phyloP scores from a whole-genome alignment of 306 rosid genomes.

The Cucurbita ficifolia region DNA sequence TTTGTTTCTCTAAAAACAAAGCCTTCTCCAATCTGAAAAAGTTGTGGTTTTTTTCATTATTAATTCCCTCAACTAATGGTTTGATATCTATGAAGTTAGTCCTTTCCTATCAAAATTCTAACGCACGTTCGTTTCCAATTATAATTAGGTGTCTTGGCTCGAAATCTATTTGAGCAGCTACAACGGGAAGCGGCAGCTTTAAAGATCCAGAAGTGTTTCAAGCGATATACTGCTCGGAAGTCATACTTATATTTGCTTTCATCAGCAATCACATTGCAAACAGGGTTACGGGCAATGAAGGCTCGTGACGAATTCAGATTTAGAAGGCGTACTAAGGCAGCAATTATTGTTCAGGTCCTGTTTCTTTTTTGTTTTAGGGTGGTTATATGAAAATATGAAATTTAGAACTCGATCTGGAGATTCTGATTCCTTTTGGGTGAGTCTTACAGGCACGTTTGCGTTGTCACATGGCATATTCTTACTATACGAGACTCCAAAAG shows the following conservation, averaged over 20 bases:
- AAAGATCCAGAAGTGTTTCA: slow-evolving; percentile 72
- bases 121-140: slow-evolving; percentile 13
- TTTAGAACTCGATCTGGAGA: background rate
- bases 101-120: background rate
- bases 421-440: background rate
- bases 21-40: background rate
- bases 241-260: slow-evolving; percentile 36
- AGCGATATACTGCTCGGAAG: slow-evolving; percentile 40
- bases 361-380: background rate
- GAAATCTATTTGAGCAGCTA: slow-evolving; percentile 65
- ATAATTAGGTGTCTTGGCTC: slow-evolving; percentile 59
- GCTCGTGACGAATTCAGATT: slow-evolving; percentile 96
- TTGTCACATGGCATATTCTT: slow-evolving; percentile 50
- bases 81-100: background rate
- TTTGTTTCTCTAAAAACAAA: background rate
- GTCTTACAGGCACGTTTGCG: slow-evolving; percentile 65
- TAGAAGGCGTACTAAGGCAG: slow-evolving; percentile 91
- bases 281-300: slow-evolving; percentile 94
- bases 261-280: slow-evolving; percentile 71
- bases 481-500: slow-evolving; percentile 69
- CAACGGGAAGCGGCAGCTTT: slow-evolving; percentile 86
- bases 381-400: background rate
- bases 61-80: background rate
- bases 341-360: slow-evolving; percentile 66
- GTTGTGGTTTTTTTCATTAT: background rate